Evolutionary conservation across 2,329 filamentous ascomycete genomes (phyloP).

Genomic region (Exutisphaerella laricina): DNA sequence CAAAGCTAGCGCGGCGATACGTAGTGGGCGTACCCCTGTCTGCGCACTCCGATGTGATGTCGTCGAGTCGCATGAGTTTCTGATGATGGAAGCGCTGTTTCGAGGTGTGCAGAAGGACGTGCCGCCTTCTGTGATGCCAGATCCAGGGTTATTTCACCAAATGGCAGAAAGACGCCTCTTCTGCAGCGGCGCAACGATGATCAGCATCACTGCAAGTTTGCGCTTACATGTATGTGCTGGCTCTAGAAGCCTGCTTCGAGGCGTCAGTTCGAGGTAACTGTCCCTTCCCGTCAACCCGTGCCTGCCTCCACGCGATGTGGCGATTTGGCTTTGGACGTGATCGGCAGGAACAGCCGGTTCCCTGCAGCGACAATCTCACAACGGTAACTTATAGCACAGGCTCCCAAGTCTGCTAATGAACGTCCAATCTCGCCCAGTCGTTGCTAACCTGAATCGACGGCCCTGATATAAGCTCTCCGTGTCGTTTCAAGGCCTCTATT

Average conservation of each 20-base stretch:
- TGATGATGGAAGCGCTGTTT: too few relatives aligned
- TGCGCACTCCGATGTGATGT: background rate
- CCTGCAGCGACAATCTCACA: conserved; percentile 16
- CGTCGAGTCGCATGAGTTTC: too few relatives aligned
- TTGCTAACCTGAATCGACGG: conserved; percentile 13
- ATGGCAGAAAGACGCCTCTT: too few relatives aligned
- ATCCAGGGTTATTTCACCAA: too few relatives aligned
- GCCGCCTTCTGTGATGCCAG: background rate
- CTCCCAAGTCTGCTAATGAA: conserved; percentile 12
- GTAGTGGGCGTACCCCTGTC: background rate
- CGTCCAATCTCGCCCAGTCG: conserved; percentile 18
- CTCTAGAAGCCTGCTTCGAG: too few relatives aligned
- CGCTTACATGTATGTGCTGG: too few relatives aligned
- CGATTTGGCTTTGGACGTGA: background rate
- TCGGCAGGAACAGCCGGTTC: conserved; percentile 10
- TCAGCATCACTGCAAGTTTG: too few relatives aligned
- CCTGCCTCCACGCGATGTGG: too few relatives aligned
- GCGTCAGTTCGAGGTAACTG: too few relatives aligned
- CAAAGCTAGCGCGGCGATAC: background rate
- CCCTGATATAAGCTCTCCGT: conserved; percentile 15
- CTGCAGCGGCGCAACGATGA: too few relatives aligned
- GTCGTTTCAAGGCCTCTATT: conserved; percentile 12
- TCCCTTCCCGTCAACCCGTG: background rate
- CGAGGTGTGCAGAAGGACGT: background rate
- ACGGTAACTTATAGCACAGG: conserved; percentile 14